These are phyloP conservation scores for Collariella sp. DNA, from an alignment of 495 filamentous ascomycete species.

Conservation along the genomic window DNA sequence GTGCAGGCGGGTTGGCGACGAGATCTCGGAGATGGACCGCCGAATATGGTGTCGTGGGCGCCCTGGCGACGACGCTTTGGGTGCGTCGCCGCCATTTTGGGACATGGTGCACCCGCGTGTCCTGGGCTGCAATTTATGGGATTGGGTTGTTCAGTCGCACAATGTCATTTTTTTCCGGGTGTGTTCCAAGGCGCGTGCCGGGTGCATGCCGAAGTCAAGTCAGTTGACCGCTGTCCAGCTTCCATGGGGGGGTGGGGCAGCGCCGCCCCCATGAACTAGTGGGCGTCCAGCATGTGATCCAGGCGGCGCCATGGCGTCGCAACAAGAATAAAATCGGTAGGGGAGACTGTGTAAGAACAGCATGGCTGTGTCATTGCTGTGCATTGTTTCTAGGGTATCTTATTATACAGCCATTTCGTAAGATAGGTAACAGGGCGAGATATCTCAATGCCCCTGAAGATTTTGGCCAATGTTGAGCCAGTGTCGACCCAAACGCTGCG, in stretches of 20 bases:
- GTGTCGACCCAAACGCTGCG: too few relatives aligned
- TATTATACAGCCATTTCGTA: neutral
- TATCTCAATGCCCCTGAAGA: too few relatives aligned
- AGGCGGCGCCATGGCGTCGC: neutral
- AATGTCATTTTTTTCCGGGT: constrained; percentile 1
- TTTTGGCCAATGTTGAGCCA: too few relatives aligned
- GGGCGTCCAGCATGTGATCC: constrained; percentile 2
- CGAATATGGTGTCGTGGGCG: constrained; percentile 41
- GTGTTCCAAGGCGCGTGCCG: too few relatives aligned
- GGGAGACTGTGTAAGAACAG: too few relatives aligned
- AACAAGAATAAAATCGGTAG: neutral
- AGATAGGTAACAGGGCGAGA: too few relatives aligned
- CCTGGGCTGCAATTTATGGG: neutral
- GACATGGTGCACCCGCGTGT: constrained; percentile 22
- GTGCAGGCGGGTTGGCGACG: constrained; percentile 39
- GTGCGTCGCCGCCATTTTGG: constrained; percentile 28
- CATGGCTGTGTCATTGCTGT: neutral
- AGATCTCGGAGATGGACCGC: constrained; percentile 43
- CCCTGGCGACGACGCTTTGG: constrained; percentile 28
- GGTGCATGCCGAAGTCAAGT: neutral
- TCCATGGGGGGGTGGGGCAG: constrained; percentile 11
- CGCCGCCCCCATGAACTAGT: neutral
- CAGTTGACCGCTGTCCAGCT: neutral
- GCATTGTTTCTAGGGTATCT: neutral
- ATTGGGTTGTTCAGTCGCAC: constrained; percentile 9